A percentile compares a stretch with the other conserved stretches of the same genome.
Evolutionary conservation across 768 basidiomycete genomes (phyloP).

Genomic region (Pleurotus ostreatus): DNA sequence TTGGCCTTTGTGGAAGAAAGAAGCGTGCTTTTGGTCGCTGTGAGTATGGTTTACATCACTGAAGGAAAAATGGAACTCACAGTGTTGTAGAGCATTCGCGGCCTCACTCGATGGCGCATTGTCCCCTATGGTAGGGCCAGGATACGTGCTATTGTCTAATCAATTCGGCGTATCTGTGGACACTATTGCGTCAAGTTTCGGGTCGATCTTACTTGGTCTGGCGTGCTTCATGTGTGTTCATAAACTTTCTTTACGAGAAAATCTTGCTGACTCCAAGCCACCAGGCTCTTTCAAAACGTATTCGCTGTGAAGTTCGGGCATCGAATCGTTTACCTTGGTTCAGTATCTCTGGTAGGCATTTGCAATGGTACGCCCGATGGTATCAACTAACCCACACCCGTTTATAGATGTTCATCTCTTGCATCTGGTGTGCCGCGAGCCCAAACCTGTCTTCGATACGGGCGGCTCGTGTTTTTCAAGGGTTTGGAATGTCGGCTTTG

Average conservation of each 20-base stretch:
- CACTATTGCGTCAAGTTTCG: constrained; percentile 38
- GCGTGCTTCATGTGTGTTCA: constrained; percentile 35
- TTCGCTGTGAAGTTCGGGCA: constrained; percentile 41
- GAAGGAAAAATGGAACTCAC: neutral
- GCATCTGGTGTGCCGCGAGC: constrained; percentile 41
- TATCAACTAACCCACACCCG: neutral
- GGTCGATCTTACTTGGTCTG: constrained; percentile 35
- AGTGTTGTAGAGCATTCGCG: constrained; percentile 29
- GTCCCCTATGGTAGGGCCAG: constrained; percentile 38
- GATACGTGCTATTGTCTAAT: constrained; percentile 34
- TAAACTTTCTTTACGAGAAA: neutral
- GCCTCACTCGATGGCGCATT: constrained; percentile 38
- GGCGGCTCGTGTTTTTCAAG: constrained; percentile 41
- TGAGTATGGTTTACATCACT: constrained; percentile 11
- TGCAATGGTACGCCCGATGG: neutral
- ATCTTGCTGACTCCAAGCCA: neutral
- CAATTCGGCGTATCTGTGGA: constrained; percentile 39
- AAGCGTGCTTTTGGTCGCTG: constrained; percentile 43
- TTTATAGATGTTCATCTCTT: constrained; percentile 37
- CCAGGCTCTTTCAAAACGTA: constrained; percentile 33
- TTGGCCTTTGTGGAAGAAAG: constrained; percentile 43
- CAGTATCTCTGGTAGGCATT: constrained; percentile 31
- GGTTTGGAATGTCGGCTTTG: constrained; percentile 40
- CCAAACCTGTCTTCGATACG: constrained; percentile 37
- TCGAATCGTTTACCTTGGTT: constrained; percentile 38